Percentiles rank a stretch among this genome's conserved stretches.
Conservation (phyloP, 208 protist species). For the Trypanosoma congolense region DNA sequence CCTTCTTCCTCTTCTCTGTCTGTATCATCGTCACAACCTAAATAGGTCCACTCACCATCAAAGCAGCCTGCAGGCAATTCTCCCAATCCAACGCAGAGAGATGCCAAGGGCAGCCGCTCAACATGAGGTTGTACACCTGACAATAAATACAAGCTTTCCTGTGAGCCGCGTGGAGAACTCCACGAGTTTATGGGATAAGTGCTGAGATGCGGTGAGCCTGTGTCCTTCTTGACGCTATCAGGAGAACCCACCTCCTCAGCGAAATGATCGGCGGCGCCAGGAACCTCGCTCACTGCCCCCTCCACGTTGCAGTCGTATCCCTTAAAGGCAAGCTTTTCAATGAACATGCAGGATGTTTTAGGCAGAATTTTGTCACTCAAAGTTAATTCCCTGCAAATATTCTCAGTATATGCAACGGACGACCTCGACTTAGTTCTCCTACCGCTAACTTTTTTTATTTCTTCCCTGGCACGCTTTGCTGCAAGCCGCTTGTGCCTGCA, state of each 20-base stretch:
- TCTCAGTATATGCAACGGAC: too few relatives aligned
- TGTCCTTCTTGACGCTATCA: too few relatives aligned
- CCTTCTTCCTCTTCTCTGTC: neutral
- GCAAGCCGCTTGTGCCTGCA: slow-evolving; percentile 30
- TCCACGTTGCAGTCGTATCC: too few relatives aligned
- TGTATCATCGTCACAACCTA: neutral
- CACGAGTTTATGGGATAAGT: neutral
- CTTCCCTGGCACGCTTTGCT: slow-evolving; percentile 19
- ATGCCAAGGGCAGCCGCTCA: slow-evolving; percentile 14
- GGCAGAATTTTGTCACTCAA: too few relatives aligned
- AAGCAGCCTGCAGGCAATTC: neutral
- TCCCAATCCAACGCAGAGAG: slow-evolving; percentile 11
- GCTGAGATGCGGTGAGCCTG: too few relatives aligned
- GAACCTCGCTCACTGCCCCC: too few relatives aligned
- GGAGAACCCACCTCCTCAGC: too few relatives aligned
- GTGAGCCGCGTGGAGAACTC: slow-evolving; percentile 1
- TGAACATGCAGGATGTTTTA: too few relatives aligned
- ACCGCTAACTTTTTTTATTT: slow-evolving; percentile 11
- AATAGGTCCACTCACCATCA: neutral
- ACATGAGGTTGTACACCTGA: slow-evolving; percentile 6
- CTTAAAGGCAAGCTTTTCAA: too few relatives aligned
- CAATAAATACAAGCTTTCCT: neutral
- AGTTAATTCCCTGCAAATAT: too few relatives aligned
- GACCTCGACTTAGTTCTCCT: too few relatives aligned
- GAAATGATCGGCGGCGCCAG: too few relatives aligned